Base-by-base conservation (phyloP, 495 filamentous ascomycete species). In the Neurospora sp. region DNA sequence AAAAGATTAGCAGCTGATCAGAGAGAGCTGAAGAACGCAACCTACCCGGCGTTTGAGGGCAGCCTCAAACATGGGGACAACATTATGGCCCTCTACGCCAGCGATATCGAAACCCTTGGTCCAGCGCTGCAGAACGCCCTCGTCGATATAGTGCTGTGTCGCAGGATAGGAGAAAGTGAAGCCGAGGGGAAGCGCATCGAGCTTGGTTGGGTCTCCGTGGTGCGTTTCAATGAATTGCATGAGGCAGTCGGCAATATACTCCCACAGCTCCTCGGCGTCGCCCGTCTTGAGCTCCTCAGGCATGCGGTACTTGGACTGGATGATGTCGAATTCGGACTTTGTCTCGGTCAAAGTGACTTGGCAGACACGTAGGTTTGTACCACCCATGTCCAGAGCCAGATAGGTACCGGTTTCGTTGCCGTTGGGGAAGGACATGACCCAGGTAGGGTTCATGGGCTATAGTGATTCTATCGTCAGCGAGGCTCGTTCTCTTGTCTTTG, bases 101-200 rank as follows among this genome's bases (percentile, higher is more conserved):
- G 91, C 88, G 81, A 99, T 98, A 78, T 99, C 96, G 79, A 99
- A 99, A 4, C 96, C 96, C 86, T 99, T 99, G 73, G 96, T 99
- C 96, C 96, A 99, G 73, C 96, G 91, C 81, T 99, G 96, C 73
- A 99, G 86, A 53, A 98, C 86, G 76, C 96, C 96, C 79, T 98
- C 93, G 78, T 99, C 93, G 78, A 99, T 94, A 83, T 96, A 97
- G 44, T 98, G 89, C 81, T 99, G 96, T 14, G 94, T 96, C 38
- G 94, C 96, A 4, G 96, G 96, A 79, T 98, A 99, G 10, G 96
- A 98, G 85, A 99, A 99, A 71, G 96, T 99, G 85, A 99, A 99
- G 80, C 96, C 96, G 59, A 98, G 88, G 5, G 93, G 93, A 22
- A 98, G 83, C 76, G 89, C 88, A 22, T 88, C 86, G 39, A 90